Base-by-base conservation (phyloP, 352 stramenopile species). In the Globisporangium canariense region DNA sequence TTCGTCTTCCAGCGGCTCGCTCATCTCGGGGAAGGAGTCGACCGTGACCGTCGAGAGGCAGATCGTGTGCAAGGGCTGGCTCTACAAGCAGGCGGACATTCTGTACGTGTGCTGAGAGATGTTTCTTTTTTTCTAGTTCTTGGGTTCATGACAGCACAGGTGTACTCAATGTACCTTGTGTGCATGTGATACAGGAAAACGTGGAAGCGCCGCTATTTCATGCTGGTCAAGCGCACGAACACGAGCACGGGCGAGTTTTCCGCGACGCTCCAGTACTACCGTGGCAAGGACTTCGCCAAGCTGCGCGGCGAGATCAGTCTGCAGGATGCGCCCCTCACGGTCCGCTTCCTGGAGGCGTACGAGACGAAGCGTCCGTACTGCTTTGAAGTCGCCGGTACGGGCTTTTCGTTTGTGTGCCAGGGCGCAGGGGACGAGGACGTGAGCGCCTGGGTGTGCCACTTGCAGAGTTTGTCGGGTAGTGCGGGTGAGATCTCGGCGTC, bases 171-270 rank as follows among this genome's bases (percentile, higher is more conserved):
- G 25, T n/a, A 81, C 60, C 51, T 74, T 16, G 2, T 57, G 8
- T 59, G 36, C 45, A 46, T 73, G 34, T 30, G 22, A 14, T 28
- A 65, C 49, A 85, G 78, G 74, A 92, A 92, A 80, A 91, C 81
- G 25, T 96, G 88, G 88, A 96, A 96, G 64, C 86, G 83, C 34
- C 77, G 88, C 11, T 96, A 90, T 63, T 96, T 96, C 45, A 79
- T 96, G 58, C 68, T 96, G n/a, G 77, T 87, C 36, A 94, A 91
- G 71, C 78, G 82, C 25, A 93, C 80, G 4, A 93, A 93, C 60
- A 47, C 75, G 9, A 62, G 66, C 2, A 94, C 78, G 9, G 81
- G 81, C 2, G 85, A 93, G 45, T 90, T 80, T 47, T 88, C 77
- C 61, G 85, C 86, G 1, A 87, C 76, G 7, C 66, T 96, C 25